Conservation (phyloP, 345 rosid species). For the Heritiera littoralis region DNA sequence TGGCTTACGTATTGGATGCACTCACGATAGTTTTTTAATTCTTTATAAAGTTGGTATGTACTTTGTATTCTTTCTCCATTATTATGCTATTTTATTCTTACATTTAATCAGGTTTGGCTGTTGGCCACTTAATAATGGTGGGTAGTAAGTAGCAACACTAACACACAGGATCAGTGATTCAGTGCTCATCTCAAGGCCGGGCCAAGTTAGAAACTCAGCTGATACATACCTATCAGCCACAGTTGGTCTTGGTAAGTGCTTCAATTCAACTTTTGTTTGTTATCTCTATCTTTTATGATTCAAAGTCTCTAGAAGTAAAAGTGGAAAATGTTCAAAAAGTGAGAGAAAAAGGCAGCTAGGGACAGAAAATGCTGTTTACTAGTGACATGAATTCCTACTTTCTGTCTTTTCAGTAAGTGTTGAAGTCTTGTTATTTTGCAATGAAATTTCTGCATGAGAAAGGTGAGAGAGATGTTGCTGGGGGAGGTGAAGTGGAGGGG, state of each 20-base stretch:
- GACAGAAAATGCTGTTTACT: slow-evolving; percentile 37
- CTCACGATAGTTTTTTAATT: slow-evolving; percentile 24
- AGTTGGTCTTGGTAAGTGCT: slow-evolving; percentile 25
- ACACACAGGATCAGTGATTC: not conserved
- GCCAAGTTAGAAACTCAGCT: slow-evolving; percentile 23
- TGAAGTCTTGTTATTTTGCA: slow-evolving; percentile 12
- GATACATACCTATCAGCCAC: slow-evolving; percentile 20
- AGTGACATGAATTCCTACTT: slow-evolving; percentile 33
- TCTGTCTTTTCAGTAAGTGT: slow-evolving; percentile 43
- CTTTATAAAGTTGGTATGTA: slow-evolving; percentile 21
- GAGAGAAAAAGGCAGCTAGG: slow-evolving; percentile 10
- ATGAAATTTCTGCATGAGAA: slow-evolving; percentile 31
- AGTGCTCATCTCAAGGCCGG: slow-evolving; percentile 9
- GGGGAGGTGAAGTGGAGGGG: slow-evolving; percentile 29
- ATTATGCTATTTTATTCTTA: slow-evolving; percentile 34
- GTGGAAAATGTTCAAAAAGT: slow-evolving; percentile 20
- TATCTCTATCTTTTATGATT: slow-evolving; percentile 23
- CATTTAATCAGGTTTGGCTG: slow-evolving; percentile 50
- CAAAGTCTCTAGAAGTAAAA: slow-evolving; percentile 38
- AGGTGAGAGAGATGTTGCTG: not conserved
- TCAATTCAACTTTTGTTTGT: slow-evolving; percentile 18
- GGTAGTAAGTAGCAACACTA: not conserved
- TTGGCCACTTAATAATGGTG: slow-evolving; percentile 54
- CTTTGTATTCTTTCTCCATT: slow-evolving; percentile 34
- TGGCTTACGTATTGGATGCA: slow-evolving; percentile 42